A percentile compares a stretch with the other conserved stretches of the same genome.
Conservation (phyloP, 306 rosid genomes). For the Vigna nakashimae region DNA sequence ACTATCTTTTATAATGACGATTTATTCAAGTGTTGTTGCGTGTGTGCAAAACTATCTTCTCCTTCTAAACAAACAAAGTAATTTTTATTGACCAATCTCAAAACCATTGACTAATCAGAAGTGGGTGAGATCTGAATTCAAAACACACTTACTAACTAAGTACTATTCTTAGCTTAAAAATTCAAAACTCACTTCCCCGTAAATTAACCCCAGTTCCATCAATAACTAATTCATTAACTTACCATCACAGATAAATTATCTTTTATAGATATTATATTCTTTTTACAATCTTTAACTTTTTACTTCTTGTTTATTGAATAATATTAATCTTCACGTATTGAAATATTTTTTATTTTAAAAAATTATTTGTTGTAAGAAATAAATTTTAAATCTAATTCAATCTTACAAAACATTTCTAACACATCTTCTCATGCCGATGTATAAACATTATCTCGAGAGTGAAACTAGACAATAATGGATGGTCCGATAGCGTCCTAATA, state of each 20-base stretch:
- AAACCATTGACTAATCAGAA: slow-evolving; percentile 2
- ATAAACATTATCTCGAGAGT: too few relatives aligned
- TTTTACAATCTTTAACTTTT: too few relatives aligned
- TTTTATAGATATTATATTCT: background rate
- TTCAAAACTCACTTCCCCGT: background rate
- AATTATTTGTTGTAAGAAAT: too few relatives aligned
- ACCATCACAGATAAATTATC: background rate
- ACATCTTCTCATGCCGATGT: too few relatives aligned
- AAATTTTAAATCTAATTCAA: too few relatives aligned
- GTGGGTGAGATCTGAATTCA: background rate
- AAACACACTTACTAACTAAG: background rate
- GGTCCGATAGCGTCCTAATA: too few relatives aligned
- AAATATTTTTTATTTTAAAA: too few relatives aligned
- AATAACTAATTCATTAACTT: background rate
- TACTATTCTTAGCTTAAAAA: too few relatives aligned
- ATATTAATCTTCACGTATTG: too few relatives aligned
- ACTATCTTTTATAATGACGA: background rate
- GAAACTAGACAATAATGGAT: too few relatives aligned
- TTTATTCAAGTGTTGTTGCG: background rate
- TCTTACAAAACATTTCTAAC: too few relatives aligned
- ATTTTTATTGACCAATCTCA: background rate
- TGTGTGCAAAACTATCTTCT: background rate
- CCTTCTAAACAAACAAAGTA: background rate
- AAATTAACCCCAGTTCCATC: background rate
- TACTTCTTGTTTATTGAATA: fast-evolving